Conservation (phyloP, 208 protist species). For the Strigomonas culicis region DNA sequence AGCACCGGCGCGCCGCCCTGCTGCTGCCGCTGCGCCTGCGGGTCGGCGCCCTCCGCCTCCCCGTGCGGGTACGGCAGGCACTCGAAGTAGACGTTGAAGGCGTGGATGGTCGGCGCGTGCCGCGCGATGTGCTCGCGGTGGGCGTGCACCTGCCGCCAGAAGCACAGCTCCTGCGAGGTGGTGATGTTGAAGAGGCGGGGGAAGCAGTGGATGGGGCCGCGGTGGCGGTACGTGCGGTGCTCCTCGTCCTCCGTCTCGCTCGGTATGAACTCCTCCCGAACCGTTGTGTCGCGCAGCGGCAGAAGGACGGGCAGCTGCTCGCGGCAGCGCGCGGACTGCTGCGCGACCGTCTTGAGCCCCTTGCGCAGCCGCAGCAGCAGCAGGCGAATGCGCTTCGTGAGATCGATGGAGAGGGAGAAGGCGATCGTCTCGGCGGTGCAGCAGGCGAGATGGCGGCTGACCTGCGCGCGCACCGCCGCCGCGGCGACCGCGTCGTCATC, state of each 20-base stretch:
- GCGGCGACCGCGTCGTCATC: neutral
- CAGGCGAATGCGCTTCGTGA: conserved; percentile 37
- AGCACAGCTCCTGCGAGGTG: conserved; percentile 37
- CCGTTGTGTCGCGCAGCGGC: conserved; percentile 34
- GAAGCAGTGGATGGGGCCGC: conserved; percentile 63
- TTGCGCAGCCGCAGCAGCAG: conserved; percentile 45
- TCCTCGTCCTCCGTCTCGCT: conserved; percentile 14
- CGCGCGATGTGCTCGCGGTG: conserved; percentile 61
- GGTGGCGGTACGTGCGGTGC: conserved; percentile 46
- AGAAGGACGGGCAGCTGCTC: conserved; percentile 40
- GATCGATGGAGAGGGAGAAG: conserved; percentile 49
- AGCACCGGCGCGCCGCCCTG: conserved; percentile 12
- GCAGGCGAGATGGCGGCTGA: conserved; percentile 58
- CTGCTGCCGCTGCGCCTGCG: neutral
- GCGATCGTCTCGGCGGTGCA: conserved; percentile 59
- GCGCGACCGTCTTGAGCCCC: conserved; percentile 42
- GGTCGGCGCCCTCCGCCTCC: no score
- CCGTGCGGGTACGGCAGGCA: conserved; percentile 42
- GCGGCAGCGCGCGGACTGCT: conserved; percentile 26
- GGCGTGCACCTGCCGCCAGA: conserved; percentile 53
- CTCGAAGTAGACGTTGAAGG: conserved; percentile 74
- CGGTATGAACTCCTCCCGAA: conserved; percentile 77
- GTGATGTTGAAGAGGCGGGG: conserved; percentile 73
- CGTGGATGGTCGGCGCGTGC: conserved; percentile 56
- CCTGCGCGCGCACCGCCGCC: conserved; percentile 13